phyloP scores from a whole-genome alignment of 2,329 filamentous ascomycete genomes.

The Talaromyces sp. region DNA sequence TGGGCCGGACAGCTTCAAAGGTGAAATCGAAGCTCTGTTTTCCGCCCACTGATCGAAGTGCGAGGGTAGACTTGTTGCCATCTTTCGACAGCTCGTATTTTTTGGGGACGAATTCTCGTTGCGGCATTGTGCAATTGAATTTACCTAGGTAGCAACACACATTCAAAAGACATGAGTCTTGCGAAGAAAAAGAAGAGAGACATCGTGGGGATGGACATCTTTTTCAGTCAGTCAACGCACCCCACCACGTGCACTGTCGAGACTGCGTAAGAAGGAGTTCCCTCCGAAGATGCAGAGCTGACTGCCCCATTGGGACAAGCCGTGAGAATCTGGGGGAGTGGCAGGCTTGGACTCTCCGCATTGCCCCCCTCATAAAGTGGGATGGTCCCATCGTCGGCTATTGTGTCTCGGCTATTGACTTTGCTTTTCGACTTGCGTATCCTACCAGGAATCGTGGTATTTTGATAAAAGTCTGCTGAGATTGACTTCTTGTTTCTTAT shows the following conservation, averaged over 20 bases:
- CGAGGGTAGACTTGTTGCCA: constrained; percentile 29
- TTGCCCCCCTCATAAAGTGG: not conserved
- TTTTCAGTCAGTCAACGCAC: not conserved
- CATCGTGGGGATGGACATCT: not conserved
- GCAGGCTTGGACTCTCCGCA: not conserved
- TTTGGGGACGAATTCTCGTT: constrained; percentile 46
- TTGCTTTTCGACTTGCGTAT: not conserved
- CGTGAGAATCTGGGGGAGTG: not conserved
- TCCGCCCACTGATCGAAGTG: constrained; percentile 43
- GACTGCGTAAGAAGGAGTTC: not conserved
- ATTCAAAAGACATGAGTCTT: not conserved
- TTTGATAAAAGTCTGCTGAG: not conserved
- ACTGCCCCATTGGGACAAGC: constrained; percentile 4
- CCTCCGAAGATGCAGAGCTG: constrained; percentile 2
- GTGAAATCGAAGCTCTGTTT: constrained; percentile 54
- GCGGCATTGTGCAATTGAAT: constrained; percentile 42
- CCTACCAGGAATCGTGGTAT: not conserved
- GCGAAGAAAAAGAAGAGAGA: not conserved
- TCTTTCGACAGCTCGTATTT: constrained; percentile 30
- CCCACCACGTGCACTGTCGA: constrained; percentile 9
- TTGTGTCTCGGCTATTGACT: not conserved
- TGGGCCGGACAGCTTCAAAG: constrained; percentile 60
- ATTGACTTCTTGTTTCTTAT: not conserved
- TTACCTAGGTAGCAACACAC: not conserved
- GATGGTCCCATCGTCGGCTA: not conserved